phyloP scores from a whole-genome alignment of 2,329 filamentous ascomycete species.

The Hypomyces rosellus region DNA sequence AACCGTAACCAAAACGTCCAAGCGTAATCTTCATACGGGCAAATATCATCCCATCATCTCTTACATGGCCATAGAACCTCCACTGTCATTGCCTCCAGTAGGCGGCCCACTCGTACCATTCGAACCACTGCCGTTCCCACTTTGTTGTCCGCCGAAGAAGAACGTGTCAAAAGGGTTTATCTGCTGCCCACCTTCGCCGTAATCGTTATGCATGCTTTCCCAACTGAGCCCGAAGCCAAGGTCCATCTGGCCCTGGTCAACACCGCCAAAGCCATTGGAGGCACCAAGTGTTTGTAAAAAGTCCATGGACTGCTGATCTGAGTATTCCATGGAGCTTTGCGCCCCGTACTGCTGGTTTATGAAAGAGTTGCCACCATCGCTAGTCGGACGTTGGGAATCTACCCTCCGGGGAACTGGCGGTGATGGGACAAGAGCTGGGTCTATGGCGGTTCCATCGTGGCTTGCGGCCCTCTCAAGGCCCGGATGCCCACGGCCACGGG shows the following conservation, averaged over 20 bases:
- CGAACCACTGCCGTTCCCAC: constrained; percentile 20
- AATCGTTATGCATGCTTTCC: constrained; percentile 58
- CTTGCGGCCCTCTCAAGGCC: constrained; percentile 26
- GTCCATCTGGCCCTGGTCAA: constrained; percentile 49
- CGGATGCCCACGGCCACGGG: constrained; percentile 22
- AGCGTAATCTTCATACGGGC: too few relatives aligned
- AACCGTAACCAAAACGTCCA: too few relatives aligned
- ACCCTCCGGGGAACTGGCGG: constrained; percentile 33
- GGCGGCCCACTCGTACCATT: too few relatives aligned
- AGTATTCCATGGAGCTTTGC: constrained; percentile 32
- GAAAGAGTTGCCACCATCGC: constrained; percentile 22
- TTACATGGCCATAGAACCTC: too few relatives aligned
- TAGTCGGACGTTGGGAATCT: constrained; percentile 27
- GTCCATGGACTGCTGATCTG: constrained; percentile 48
- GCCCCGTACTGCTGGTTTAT: constrained; percentile 28
- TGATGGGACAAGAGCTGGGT: constrained; percentile 41
- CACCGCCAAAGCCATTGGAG: constrained; percentile 24
- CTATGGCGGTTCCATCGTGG: constrained; percentile 26
- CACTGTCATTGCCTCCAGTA: too few relatives aligned
- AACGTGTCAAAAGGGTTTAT: constrained; percentile 68
- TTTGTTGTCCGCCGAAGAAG: constrained; percentile 56
- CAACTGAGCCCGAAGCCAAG: constrained; percentile 62
- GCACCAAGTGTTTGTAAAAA: constrained; percentile 43
- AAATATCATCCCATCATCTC: too few relatives aligned
- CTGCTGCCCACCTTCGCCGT: constrained; percentile 51